Evolutionary conservation across 768 basidiomycete genomes (phyloP), one percentile per base, ranked within the genome.

Genomic region (Lentinula sp.): DNA sequence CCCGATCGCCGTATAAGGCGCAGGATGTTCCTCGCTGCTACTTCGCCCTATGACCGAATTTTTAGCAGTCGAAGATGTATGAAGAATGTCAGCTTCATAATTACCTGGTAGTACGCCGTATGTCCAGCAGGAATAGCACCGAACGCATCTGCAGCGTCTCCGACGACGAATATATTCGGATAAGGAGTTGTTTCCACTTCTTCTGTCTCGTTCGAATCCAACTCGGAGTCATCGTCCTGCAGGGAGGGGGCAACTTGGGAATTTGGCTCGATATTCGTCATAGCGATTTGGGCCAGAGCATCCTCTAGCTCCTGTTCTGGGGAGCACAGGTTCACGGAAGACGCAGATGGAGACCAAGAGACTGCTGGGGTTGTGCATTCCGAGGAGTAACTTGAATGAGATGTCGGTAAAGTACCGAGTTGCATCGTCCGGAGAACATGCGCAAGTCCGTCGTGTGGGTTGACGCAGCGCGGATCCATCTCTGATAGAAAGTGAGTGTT

Each of bases 101-200:
- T 48, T 15, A 76, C 78, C 73, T 85, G 84, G 40, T 72, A 75
- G 65, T 81, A 80, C 1, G 84, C 82, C 35, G 74, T 84, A 62
- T 85, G 81, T 0, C 84, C 86, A 11, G 86, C 85, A 23, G 82
- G 78, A 23, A 82, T 78, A 0, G 85, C 86, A 5, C 84, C 84
- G 61, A 85, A 86, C 4, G 84, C 84, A 67, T 87, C 84, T 0
- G 85, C 85, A 0, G 80, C 77, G 58, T 88, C 86, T 7, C 86
- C 86, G 5, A 86, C 70, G 8, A 79, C 85, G 65, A 87, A 88
- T 11, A 88, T 76, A 61, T 85, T 74, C 0, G 79, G 76, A 65
- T 84, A 82, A 0, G 78, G 73, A 21, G 74, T 75, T 18, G 63
- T 52, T 54, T 63, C 67, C 8, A 21, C 50, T 4, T 55, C 49